Percentiles rank a stretch among this genome's conserved stretches.
These are phyloP conservation scores for Corchorus capsularis DNA, from an alignment of 345 rosid species.

Conservation along the genomic window DNA sequence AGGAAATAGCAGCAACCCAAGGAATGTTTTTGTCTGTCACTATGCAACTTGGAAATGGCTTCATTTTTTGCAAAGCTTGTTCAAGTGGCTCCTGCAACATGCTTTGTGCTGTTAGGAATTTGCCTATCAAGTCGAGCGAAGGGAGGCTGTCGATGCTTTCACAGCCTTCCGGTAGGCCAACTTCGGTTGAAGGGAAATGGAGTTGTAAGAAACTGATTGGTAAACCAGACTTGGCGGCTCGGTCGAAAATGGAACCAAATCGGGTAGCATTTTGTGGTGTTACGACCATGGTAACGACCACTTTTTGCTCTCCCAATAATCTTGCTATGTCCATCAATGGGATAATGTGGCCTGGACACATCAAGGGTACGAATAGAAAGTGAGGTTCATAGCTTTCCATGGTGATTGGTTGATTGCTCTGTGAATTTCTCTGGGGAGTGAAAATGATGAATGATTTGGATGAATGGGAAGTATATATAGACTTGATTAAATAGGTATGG, in stretches of 20 bases:
- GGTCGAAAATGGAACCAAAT: constrained; percentile 21
- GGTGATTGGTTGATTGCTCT: no score
- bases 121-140: constrained; percentile 23
- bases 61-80: constrained; percentile 15
- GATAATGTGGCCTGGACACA: constrained; percentile 50
- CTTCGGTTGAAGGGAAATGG: constrained; percentile 35
- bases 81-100: constrained; percentile 39
- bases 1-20: constrained; percentile 39
- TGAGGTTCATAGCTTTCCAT: constrained; percentile 26
- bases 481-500: no score
- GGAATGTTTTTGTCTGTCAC: constrained; percentile 37
- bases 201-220: constrained; percentile 29
- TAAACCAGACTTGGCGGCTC: constrained; percentile 27
- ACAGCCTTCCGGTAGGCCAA: constrained; percentile 41
- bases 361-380: constrained; percentile 46
- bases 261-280: constrained; percentile 39
- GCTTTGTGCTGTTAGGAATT: constrained; percentile 28
- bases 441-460: no score
- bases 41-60: constrained; percentile 43
- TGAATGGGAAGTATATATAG: no score
- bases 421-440: no score
- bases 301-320: constrained; percentile 43
- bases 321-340: constrained; percentile 52
- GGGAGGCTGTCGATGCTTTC: constrained; percentile 46
- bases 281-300: constrained; percentile 35